Percentiles rank a stretch among this genome's conserved stretches.
These are phyloP conservation scores for Spatholobus suberectus DNA, from an alignment of 306 rosid species.

Conservation along the genomic window DNA sequence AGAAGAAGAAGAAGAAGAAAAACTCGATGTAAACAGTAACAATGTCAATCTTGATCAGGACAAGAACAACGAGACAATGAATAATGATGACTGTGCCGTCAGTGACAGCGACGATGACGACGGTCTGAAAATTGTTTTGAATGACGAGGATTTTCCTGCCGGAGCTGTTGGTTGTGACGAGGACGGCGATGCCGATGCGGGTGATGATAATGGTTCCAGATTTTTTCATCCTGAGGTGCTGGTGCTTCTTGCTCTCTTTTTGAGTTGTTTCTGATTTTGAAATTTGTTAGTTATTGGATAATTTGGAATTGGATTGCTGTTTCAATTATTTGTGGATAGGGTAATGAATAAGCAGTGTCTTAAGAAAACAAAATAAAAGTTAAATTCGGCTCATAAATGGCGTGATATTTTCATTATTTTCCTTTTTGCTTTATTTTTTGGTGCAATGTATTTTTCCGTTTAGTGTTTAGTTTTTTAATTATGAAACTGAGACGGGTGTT, in stretches of 20 bases:
- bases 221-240: constrained; percentile 44
- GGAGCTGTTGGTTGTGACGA: constrained; percentile 27
- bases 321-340: not conserved
- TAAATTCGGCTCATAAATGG: constrained; percentile 5
- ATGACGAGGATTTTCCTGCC: constrained; percentile 51
- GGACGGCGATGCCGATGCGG: not conserved
- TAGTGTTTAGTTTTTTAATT: constrained; percentile 9
- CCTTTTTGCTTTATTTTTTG: not conserved
- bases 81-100: constrained; percentile 35
- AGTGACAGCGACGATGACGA: constrained; percentile 43
- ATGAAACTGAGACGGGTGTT: not conserved
- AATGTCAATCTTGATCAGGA: not conserved
- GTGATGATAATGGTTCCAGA: constrained; percentile 31
- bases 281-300: not conserved
- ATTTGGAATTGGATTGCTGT: constrained; percentile 1
- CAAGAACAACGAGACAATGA: constrained; percentile 15
- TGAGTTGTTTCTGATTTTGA: not conserved
- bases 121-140: constrained; percentile 70
- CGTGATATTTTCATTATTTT: not conserved
- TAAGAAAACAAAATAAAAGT: not conserved
- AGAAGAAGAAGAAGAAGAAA: not conserved
- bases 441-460: not conserved
- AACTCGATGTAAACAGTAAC: not conserved
- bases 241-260: not conserved
- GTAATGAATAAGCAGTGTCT: not conserved